Base-by-base conservation (phyloP, 768 basidiomycete genomes). In the Termitomyces sp. region DNA sequence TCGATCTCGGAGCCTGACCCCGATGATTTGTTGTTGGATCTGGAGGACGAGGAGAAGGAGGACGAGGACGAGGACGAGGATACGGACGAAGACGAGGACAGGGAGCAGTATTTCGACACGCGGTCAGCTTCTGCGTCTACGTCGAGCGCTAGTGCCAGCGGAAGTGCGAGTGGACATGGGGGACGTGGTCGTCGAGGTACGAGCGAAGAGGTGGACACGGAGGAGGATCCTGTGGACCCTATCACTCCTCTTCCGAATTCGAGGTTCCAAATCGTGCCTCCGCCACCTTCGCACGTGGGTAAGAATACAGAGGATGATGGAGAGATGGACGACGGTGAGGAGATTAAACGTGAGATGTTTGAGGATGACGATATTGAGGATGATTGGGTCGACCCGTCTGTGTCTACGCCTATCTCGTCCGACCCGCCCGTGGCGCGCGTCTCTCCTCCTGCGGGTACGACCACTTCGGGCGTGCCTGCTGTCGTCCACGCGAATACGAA, bases 1-100 rank as follows among this genome's bases (percentile, higher is more conserved):
- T 90, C 88, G 5, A 84, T 96, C 22, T 94, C 91, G 9, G 93
- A 89, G 53, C 83, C 85, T 29, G 82, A 88, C 58, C 86, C 87
- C 45, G 68, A 84, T 59, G 83, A 84, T 47, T 63, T 70, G 45
- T 25, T 54, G n/a, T 16, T 47, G 35, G 52, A 45, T 38, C 31
- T 75, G 75, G 23, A 72, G 64, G 5, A 76, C 16, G 67, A 57
- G 1, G 61, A 61, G 3, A 68, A 66, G 12, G 71, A 68, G 0
- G 57, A 60, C 12, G 50, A 46, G n/a, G 68, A 54, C 13, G 68
- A 56, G 7, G 69, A 60, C 4, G 63, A 63, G 9, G 70, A 67
- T 2, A 51, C 44, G 1, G 59, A 52, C 0, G 59, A 72, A 4
- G 68, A 73, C 20, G 73, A 65, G 7, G 78, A 79, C 7, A 70